A percentile compares a stretch with the other conserved stretches of the same genome.
These are phyloP conservation scores for Suhomyces kilbournensis DNA, from an alignment of 805 yeast species.

Conservation along the genomic window DNA sequence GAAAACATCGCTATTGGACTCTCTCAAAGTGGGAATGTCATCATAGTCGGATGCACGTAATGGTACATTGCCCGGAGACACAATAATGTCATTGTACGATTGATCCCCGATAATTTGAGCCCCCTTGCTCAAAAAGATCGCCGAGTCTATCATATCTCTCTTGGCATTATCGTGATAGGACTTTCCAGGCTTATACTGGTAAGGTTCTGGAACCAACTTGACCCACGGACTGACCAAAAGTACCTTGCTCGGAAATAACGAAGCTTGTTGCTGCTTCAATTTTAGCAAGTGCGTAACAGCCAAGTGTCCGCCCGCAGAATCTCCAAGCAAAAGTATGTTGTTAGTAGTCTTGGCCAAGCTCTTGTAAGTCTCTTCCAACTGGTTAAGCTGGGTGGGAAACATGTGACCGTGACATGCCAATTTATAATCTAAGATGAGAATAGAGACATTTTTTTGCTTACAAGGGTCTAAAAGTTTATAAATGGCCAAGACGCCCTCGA, in stretches of 20 bases:
- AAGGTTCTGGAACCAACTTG: constrained; percentile 20
- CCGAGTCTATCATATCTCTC: constrained; percentile 8
- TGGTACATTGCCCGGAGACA: constrained; percentile 27
- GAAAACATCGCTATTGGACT: constrained; percentile 9
- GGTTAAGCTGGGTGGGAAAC: constrained; percentile 32
- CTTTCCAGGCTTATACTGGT: constrained; percentile 24
- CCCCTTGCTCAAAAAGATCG: neutral
- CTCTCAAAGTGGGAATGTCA: constrained; percentile 11
- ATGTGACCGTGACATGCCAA: constrained; percentile 27
- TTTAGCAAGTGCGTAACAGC: constrained; percentile 27
- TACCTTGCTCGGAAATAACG: constrained; percentile 24
- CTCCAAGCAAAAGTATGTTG: constrained; percentile 37
- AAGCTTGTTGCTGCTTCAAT: constrained; percentile 13
- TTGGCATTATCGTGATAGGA: constrained; percentile 31
- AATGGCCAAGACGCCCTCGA: constrained; percentile 27
- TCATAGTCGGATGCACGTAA: constrained; percentile 27
- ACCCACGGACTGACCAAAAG: constrained; percentile 40
- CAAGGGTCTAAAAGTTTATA: constrained; percentile 26
- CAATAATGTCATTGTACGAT: constrained; percentile 10
- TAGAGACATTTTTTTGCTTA: constrained; percentile 15
- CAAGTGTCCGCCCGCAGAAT: constrained; percentile 43
- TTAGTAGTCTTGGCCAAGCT: constrained; percentile 16
- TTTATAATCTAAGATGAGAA: constrained; percentile 24
- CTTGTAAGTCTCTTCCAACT: constrained; percentile 26
- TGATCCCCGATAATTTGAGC: constrained; percentile 11